Conservation (phyloP, 2,329 filamentous ascomycete genomes). For the Ampelomyces quisqualis region DNA sequence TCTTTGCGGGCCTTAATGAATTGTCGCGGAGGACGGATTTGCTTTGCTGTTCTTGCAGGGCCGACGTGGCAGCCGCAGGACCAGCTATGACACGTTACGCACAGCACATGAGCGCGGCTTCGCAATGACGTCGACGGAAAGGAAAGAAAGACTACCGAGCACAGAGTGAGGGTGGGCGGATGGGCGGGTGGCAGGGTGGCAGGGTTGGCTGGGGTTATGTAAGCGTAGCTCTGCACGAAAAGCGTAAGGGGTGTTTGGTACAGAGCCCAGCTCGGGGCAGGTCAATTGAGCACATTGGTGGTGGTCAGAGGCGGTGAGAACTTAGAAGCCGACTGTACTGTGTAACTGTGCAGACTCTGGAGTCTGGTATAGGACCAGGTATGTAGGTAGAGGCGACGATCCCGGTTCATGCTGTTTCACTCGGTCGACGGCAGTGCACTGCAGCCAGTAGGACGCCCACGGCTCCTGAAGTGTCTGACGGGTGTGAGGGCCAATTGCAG, state of each 20-base stretch:
- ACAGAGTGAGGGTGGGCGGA: conserved; percentile 12
- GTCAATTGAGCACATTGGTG: background rate
- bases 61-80: conserved; percentile 38
- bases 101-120: conserved; percentile 13
- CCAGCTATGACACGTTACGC: conserved; percentile 17
- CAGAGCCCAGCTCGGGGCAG: background rate
- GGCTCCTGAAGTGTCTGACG: conserved; percentile 8
- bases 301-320: conserved; percentile 4
- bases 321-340: no score
- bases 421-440: conserved; percentile 5
- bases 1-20: conserved; percentile 33
- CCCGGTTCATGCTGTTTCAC: conserved; percentile 25
- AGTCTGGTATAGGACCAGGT: no score
- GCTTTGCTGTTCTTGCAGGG: conserved; percentile 43
- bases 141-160: conserved; percentile 18
- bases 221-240: background rate
- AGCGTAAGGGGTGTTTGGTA: background rate
- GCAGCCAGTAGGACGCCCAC: conserved; percentile 3
- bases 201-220: no score
- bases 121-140: conserved; percentile 17
- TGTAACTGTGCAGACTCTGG: no score
- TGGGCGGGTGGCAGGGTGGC: background rate
- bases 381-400: conserved; percentile 27
- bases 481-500: conserved; percentile 6
- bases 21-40: conserved; percentile 21